Evolutionary conservation across 176 grass and related monocot genomes (phyloP).

Genomic region (Eremochloa ophiuroides): DNA sequence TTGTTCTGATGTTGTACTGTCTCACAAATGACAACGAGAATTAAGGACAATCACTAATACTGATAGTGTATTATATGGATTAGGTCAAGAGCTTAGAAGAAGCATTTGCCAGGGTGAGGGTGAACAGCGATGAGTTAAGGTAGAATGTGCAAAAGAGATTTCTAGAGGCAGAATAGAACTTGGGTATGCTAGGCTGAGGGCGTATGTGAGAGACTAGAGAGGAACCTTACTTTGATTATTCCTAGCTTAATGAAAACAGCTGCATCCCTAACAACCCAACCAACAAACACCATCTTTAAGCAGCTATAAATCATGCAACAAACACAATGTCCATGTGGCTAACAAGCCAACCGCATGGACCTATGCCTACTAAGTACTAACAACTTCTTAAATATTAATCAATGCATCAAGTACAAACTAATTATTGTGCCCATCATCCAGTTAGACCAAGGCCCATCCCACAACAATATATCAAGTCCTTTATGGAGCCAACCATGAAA

Average conservation of each 20-base stretch:
- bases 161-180: not conserved
- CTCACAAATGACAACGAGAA: not conserved
- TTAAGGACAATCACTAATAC: slow-evolving; percentile 6
- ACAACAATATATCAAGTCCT: not conserved
- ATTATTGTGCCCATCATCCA: not conserved
- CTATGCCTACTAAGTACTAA: not conserved
- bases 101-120: not conserved
- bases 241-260: not conserved
- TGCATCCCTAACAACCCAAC: not conserved
- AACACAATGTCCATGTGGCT: not conserved
- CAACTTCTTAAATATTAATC: not conserved
- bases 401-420: not conserved
- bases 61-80: not conserved
- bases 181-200: not conserved
- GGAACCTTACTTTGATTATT: not conserved
- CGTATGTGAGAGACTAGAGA: not conserved
- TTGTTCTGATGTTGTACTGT: not conserved
- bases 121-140: not conserved
- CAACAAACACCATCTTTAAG: not conserved
- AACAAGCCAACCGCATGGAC: not conserved
- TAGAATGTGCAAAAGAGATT: not conserved
- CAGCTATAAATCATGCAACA: not conserved
- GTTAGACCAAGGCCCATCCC: not conserved
- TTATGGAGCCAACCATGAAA: not conserved
- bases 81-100: not conserved